Base-by-base conservation (phyloP, 2,329 filamentous ascomycete species). In the Paecilomyces sp. region DNA sequence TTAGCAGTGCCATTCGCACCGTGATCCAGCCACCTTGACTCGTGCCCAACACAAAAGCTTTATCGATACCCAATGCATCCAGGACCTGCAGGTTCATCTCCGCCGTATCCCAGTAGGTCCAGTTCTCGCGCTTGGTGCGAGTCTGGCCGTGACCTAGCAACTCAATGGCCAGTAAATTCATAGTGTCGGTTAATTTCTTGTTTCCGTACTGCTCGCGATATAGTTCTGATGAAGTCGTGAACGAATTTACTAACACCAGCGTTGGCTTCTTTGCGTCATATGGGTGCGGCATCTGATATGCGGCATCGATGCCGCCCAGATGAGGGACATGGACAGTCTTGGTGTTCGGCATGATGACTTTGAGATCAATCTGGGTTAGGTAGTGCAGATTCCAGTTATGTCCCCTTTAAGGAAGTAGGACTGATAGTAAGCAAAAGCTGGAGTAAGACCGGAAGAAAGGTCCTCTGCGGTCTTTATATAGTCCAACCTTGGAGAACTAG, bases 51-150 rank as follows among this genome's bases (percentile, higher is more conserved):
- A 75, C 77, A 61, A 82, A 82, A 0, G 75, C 75, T 62, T 76
- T 77, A 13, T 74, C 63, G 18, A 82, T 75, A 0, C 72, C 71
- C 7, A 82, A 60, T 4, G 75, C 75, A 47, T 84, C 79, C 76
- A 86, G 74, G 1, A 83, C 81, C 70, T 86, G 82, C 31, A 76
- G 57, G 11, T 79, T 78, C 79, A 86, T 82, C 58, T 77, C 73
- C 1, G 80, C 80, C 0, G 79, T 77, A 64, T 83, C 81, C 82
- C 82, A 84, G 66, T 84, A 84, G 5, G 81, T 84, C 65, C 76
- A 84, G 54, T 81, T 74, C 60, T 80, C 76, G 2, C 67, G 63
- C 24, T 71, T 68, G 5, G 76, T 75, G 9, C 76, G 70, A 3
- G 81, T 83, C 59, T 77, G 68, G 3, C 82, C 81, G 65, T 84